These are phyloP conservation scores for Endothia cerciana DNA, from an alignment of 2,329 filamentous ascomycete species.

Conservation along the genomic window DNA sequence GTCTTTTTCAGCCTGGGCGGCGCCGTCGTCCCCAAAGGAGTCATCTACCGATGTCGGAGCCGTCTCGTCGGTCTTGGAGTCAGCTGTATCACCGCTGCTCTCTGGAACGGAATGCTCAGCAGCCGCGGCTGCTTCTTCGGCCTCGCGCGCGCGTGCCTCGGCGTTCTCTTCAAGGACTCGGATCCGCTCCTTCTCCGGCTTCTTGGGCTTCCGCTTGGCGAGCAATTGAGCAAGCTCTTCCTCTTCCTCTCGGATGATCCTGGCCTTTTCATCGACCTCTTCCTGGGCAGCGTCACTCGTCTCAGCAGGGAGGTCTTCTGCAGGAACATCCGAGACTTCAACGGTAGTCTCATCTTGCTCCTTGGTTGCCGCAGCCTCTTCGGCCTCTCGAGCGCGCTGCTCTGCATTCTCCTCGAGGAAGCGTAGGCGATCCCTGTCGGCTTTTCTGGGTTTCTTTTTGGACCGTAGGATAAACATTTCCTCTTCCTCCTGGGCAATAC, in stretches of 20 bases:
- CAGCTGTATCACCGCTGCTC: not conserved
- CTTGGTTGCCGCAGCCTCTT: slow-evolving; percentile 10
- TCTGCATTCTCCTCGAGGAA: slow-evolving; percentile 23
- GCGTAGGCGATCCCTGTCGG: slow-evolving; percentile 22
- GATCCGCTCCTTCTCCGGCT: slow-evolving; percentile 21
- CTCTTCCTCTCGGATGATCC: slow-evolving; percentile 22
- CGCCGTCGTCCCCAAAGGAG: slow-evolving; percentile 1
- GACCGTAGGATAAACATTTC: slow-evolving; percentile 15
- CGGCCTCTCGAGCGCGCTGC: slow-evolving; percentile 17
- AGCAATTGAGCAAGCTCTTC: slow-evolving; percentile 23
- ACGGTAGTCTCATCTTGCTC: slow-evolving; percentile 4
- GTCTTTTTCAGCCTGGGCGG: slow-evolving; percentile 18
- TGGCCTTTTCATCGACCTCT: slow-evolving; percentile 24
- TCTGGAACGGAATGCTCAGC: slow-evolving; percentile 7
- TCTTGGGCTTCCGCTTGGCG: slow-evolving; percentile 22
- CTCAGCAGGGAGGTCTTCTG: not conserved
- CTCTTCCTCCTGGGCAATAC: slow-evolving; percentile 19
- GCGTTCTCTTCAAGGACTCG: slow-evolving; percentile 20
- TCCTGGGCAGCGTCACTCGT: slow-evolving; percentile 13
- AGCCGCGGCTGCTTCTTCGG: slow-evolving; percentile 17
- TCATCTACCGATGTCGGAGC: slow-evolving; percentile 20
- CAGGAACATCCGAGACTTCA: not conserved
- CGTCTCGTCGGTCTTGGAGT: slow-evolving; percentile 21
- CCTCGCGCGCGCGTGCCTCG: slow-evolving; percentile 21
- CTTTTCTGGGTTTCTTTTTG: slow-evolving; percentile 21